Evolutionary conservation across 176 grass and related monocot genomes (phyloP).

Genomic region (Areca catechu): DNA sequence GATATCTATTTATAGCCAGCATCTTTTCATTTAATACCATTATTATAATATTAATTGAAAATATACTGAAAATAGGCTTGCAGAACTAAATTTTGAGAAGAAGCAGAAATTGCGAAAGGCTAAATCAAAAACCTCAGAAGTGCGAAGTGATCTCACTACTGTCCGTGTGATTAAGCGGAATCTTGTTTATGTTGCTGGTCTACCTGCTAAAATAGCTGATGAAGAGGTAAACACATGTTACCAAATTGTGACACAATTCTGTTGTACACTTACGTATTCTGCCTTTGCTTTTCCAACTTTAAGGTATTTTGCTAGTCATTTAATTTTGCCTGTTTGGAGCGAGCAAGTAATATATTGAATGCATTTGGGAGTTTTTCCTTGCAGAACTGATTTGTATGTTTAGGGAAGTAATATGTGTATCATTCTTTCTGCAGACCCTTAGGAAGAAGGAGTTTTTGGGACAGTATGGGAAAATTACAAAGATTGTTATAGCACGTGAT

Average conservation of each 20-base stretch:
- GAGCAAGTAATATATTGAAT: no score
- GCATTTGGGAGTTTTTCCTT: no score
- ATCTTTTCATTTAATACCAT: constrained; percentile 8
- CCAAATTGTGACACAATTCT: no score
- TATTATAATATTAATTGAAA: not conserved
- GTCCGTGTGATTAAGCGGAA: constrained; percentile 52
- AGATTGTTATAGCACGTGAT: constrained; percentile 36
- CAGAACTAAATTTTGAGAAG: constrained; percentile 30
- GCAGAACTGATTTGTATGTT: no score
- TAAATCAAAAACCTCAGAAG: constrained; percentile 20
- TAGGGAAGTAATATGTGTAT: constrained; percentile 2
- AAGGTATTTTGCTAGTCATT: no score
- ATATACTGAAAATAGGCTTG: no score
- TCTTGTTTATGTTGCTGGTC: constrained; percentile 61
- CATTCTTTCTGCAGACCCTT: constrained; percentile 29
- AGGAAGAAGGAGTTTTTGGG: constrained; percentile 47
- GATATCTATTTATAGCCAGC: no score
- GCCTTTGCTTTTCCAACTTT: no score
- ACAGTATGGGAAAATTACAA: constrained; percentile 67
- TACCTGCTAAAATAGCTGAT: constrained; percentile 36
- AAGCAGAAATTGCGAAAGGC: constrained; percentile 34
- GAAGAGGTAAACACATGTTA: constrained; percentile 29
- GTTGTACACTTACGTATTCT: no score
- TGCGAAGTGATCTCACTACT: constrained; percentile 29
- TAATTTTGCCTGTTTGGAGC: no score